Base-by-base conservation (phyloP, 305 asterid genomes). In the Rubia tinctorum region DNA sequence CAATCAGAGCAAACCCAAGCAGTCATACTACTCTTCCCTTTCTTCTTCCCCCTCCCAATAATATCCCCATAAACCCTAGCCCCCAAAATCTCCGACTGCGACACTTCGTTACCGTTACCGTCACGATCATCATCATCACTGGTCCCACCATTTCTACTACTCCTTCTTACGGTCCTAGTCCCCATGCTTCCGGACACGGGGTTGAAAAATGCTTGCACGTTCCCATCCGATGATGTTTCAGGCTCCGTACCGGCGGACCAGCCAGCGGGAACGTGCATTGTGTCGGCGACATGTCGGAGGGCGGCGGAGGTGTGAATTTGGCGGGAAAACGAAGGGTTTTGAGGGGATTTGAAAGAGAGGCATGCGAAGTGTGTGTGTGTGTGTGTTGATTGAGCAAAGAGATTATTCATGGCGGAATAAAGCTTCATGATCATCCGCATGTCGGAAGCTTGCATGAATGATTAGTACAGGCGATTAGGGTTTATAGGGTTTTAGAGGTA, bases 1-100 rank as follows among this genome's bases (percentile, higher is more conserved):
- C 99, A 95, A 43, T 75, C 78, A 76, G 87, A 86, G 81, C 99
- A 95, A 20, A 95, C 99, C 81, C 83, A 80, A 23, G 85, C 87
- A 39, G 81, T 82, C 85, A 77, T 87, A 61, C 71, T 79, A 65
- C 70, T 78, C 86, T 88, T 95, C 77, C 91, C 91, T 34, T 77
- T 82, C 71, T 81, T 78, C 62, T 68, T 87, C 45, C 82, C 80
- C 71, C 82, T 79, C 72, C 85, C 87, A 17, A 73, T 69, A 39
- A 81, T 82, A 58, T 87, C 91, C 71, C 86, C 90, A 68, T 87
- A 87, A 42, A 78, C 82, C 80, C 86, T 82, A 58, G 69, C 75
- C 0, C 86, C 88, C 59, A 20, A 30, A 5, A 64, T 76, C 66
- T 69, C 75, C 44, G n/a, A 68, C 22, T 42, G 34, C 40, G 77